Conservation (phyloP, 2,329 filamentous ascomycete genomes). For the Arthrobotrys sphaeroides region DNA sequence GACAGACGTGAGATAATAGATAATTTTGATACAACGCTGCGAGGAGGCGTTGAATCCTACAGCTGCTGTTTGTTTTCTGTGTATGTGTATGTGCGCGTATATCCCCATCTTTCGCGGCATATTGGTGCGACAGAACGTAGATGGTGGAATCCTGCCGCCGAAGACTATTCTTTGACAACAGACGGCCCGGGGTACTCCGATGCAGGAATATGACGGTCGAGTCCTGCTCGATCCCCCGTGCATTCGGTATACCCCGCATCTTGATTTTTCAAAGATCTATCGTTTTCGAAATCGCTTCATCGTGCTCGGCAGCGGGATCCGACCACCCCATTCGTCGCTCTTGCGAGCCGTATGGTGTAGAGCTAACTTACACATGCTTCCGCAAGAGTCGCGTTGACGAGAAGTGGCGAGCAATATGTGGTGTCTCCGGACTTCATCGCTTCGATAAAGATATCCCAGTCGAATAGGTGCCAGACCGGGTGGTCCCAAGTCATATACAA, state of each 20-base stretch:
- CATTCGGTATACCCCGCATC: not conserved
- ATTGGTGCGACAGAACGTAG: not conserved
- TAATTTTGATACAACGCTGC: not conserved
- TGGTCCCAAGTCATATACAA: constrained; percentile 51
- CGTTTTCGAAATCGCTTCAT: not conserved
- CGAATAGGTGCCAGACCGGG: constrained; percentile 46
- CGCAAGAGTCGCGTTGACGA: constrained; percentile 47
- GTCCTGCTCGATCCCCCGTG: no score
- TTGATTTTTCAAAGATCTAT: not conserved
- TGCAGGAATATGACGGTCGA: not conserved
- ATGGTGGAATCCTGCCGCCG: not conserved
- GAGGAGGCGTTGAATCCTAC: not conserved
- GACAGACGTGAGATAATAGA: constrained; percentile 9
- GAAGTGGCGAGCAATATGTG: constrained; percentile 44
- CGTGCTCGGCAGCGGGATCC: not conserved
- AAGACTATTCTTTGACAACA: not conserved
- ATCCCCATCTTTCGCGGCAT: constrained; percentile 4
- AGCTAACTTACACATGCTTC: constrained; percentile 53
- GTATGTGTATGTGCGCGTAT: not conserved
- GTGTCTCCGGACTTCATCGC: constrained; percentile 43
- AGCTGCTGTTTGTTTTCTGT: not conserved
- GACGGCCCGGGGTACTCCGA: not conserved
- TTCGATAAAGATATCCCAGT: constrained; percentile 48
- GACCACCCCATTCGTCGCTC: not conserved
- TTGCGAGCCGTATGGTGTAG: constrained; percentile 28